phyloP scores from a whole-genome alignment of 345 rosid species.

The Luvunga scandens region DNA sequence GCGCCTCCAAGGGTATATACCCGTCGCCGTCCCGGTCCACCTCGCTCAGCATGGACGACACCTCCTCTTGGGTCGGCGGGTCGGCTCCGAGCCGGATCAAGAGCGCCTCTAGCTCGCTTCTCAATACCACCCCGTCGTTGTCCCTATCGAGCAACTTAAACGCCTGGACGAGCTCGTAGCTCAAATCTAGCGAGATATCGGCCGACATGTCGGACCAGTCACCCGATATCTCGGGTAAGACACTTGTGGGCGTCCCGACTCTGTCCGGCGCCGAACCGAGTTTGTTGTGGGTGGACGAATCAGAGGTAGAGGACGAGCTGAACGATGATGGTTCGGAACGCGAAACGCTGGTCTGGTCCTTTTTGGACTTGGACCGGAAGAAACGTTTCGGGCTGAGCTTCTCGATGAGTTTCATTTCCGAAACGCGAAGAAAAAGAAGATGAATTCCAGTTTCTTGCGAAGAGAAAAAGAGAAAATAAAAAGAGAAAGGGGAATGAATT shows the following conservation, averaged over 20 bases:
- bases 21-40: conserved; percentile 49
- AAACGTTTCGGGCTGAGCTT: conserved; percentile 63
- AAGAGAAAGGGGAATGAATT: background rate
- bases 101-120: conserved; percentile 57
- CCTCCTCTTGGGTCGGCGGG: conserved; percentile 59
- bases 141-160: conserved; percentile 54
- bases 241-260: conserved; percentile 67
- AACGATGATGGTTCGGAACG: conserved; percentile 61
- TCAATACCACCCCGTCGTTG: conserved; percentile 55
- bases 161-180: conserved; percentile 42
- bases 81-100: conserved; percentile 51
- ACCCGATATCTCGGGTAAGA: conserved; percentile 43
- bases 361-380: conserved; percentile 48
- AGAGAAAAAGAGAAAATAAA: background rate
- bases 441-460: background rate
- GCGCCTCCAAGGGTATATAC: conserved; percentile 50
- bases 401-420: conserved; percentile 42
- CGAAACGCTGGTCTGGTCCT: conserved; percentile 39
- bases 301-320: conserved; percentile 49
- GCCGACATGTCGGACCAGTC: conserved; percentile 46
- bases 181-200: conserved; percentile 25
- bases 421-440: background rate
- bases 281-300: conserved; percentile 26
- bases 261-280: conserved; percentile 2
- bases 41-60: conserved; percentile 56